Evolutionary conservation across 2,329 filamentous ascomycete genomes (phyloP).

Genomic region (Phoma sp.): DNA sequence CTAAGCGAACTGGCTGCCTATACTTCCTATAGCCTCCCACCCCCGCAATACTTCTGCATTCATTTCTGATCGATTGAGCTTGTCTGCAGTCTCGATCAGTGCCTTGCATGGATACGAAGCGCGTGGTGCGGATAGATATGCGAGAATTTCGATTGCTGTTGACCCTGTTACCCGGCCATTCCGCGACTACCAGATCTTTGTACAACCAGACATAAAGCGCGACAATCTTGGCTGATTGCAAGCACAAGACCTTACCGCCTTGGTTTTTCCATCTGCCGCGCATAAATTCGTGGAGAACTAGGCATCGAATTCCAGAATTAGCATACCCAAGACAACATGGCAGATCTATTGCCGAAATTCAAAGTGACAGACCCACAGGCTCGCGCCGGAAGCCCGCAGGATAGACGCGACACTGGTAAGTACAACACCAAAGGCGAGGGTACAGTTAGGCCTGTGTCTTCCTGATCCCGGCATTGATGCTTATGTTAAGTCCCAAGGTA

Average conservation of each 20-base stretch:
- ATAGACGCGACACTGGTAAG: conserved; percentile 35
- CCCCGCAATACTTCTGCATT: background rate
- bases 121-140: background rate
- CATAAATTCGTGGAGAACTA: background rate
- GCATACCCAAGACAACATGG: conserved; percentile 38
- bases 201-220: background rate
- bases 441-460: conserved; percentile 15
- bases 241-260: background rate
- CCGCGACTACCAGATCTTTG: conserved; percentile 11
- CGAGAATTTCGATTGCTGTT: conserved; percentile 13
- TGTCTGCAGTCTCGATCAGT: background rate
- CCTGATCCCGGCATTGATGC: conserved; percentile 19
- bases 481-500: conserved; percentile 27
- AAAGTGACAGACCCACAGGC: conserved; percentile 52
- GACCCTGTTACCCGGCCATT: conserved; percentile 16
- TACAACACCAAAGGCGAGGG: conserved; percentile 34
- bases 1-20: conserved; percentile 9
- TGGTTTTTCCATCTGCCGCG: background rate
- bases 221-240: background rate
- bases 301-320: background rate
- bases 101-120: background rate
- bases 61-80: too few relatives aligned
- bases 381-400: conserved; percentile 34
- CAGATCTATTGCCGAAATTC: conserved; percentile 51
- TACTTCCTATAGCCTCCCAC: background rate